phyloP scores from a whole-genome alignment of 768 basidiomycete genomes.

The Dendrothele bispora region DNA sequence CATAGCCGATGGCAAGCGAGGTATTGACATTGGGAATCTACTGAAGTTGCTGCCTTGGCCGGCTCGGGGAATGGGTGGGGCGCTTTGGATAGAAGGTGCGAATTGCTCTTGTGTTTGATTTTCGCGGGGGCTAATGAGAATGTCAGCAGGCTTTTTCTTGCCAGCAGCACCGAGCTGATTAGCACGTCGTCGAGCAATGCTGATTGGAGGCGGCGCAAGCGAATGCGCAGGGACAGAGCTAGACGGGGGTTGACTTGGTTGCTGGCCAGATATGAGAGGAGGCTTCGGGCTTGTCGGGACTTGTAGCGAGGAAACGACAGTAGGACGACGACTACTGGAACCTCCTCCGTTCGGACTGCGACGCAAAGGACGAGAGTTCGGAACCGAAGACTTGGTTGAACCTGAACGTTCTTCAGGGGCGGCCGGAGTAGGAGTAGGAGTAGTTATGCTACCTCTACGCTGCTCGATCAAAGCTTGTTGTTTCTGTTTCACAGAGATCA shows the following conservation, averaged over 20 bases:
- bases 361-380: conserved; percentile 25
- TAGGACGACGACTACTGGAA: conserved; percentile 25
- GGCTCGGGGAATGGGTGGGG: conserved; percentile 64
- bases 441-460: conserved; percentile 55
- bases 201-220: conserved; percentile 70
- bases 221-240: conserved; percentile 34
- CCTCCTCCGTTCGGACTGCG: conserved; percentile 37
- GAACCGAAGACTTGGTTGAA: conserved; percentile 26
- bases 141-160: conserved; percentile 77
- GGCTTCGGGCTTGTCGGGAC: conserved; percentile 32
- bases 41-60: conserved; percentile 41
- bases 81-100: conserved; percentile 73
- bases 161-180: conserved; percentile 52
- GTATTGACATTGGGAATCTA: conserved; percentile 63
- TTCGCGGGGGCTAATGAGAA: conserved; percentile 73
- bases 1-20: conserved; percentile 57
- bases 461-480: conserved; percentile 73
- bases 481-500: conserved; percentile 64
- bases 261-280: conserved; percentile 22
- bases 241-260: conserved; percentile 23
- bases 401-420: conserved; percentile 23
- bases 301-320: conserved; percentile 20
- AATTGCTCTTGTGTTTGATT: conserved; percentile 51
- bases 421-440: conserved; percentile 28
- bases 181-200: conserved; percentile 75